Conservation (phyloP, 2,329 filamentous ascomycete genomes). For the Leptodontidium sp. region DNA sequence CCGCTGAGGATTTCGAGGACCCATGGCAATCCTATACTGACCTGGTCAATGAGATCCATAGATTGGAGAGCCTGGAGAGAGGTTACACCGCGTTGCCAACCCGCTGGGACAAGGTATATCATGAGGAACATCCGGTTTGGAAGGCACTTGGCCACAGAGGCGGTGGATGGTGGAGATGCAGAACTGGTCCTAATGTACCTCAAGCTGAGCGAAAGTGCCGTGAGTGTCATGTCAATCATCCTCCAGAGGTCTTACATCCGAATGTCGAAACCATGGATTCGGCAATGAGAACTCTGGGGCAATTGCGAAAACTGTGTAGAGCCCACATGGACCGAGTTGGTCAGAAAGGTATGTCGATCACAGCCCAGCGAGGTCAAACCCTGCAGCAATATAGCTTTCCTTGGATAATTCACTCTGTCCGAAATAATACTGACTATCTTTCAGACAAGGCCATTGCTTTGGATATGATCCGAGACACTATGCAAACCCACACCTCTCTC, state of each 20-base stretch:
- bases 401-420: not conserved
- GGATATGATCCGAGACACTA: conserved; percentile 23
- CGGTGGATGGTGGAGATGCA: conserved; percentile 45
- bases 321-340: not conserved
- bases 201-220: conserved; percentile 34
- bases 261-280: conserved; percentile 1
- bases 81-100: not conserved
- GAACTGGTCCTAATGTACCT: conserved; percentile 30
- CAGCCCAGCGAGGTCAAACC: not conserved
- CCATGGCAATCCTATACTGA: conserved; percentile 36
- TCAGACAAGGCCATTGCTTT: conserved; percentile 23
- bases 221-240: conserved; percentile 26
- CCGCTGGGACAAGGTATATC: conserved; percentile 40
- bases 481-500: not conserved
- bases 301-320: not conserved
- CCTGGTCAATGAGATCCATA: conserved; percentile 35
- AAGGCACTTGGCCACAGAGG: conserved; percentile 29
- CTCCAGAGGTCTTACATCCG: not conserved
- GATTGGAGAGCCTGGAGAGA: conserved; percentile 30
- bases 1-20: conserved; percentile 27
- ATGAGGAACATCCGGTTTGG: conserved; percentile 39
- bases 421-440: not conserved
- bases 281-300: not conserved
- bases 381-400: not conserved
- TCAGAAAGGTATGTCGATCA: not conserved